Evolutionary conservation across 2,329 filamentous ascomycete species (phyloP).

Genomic region (Chalaropsis ovoidea): DNA sequence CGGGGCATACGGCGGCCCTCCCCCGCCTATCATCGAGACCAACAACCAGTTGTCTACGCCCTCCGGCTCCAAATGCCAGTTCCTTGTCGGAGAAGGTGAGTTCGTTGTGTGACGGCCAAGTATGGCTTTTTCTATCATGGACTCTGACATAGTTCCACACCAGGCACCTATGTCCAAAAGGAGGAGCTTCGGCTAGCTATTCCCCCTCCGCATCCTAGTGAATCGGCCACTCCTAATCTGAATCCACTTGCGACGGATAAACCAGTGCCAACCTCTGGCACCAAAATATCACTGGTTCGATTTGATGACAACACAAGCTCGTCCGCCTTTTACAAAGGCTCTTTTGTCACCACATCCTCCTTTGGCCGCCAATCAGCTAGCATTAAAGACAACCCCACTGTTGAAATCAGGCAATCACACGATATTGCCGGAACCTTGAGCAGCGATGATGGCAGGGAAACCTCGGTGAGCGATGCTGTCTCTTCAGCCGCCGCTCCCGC

Average conservation of each 20-base stretch:
- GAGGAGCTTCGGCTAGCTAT: conserved; percentile 89
- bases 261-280: conserved; percentile 72
- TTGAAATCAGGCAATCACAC: conserved; percentile 49
- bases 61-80: conserved; percentile 71
- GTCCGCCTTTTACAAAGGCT: conserved; percentile 46
- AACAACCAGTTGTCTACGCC: conserved; percentile 80
- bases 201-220: conserved; percentile 88
- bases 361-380: conserved; percentile 38
- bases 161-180: conserved; percentile 79
- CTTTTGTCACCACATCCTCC: conserved; percentile 42
- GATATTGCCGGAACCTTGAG: conserved; percentile 46
- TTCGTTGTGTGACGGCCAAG: not conserved
- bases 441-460: conserved; percentile 47
- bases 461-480: conserved; percentile 44
- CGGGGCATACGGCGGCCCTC: conserved; percentile 53
- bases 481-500: conserved; percentile 46
- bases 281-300: conserved; percentile 68
- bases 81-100: conserved; percentile 84
- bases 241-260: conserved; percentile 84
- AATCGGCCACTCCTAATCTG: conserved; percentile 73
- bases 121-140: not conserved
- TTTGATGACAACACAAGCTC: conserved; percentile 52
- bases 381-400: conserved; percentile 49
- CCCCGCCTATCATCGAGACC: conserved; percentile 73
- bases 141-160: not conserved